Evolutionary conservation across 2,329 filamentous ascomycete genomes (phyloP), one percentile per base, ranked within the genome.

Genomic region (Escovopsis sp.): DNA sequence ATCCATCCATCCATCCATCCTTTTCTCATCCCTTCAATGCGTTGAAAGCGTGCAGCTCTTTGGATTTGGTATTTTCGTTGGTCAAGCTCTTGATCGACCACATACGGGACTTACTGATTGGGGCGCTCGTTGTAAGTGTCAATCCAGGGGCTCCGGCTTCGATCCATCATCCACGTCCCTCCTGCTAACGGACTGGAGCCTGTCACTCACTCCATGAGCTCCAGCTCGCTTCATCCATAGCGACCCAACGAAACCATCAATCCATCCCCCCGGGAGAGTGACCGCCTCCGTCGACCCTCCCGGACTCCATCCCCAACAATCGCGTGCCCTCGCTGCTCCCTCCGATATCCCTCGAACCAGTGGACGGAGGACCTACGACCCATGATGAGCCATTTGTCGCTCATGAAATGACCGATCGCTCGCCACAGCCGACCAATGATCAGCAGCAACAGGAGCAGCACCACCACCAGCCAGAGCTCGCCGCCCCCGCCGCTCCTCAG

Each of bases 371-470:
- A 37, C 12, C 45, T 42, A 25, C 42, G 42, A 45, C 49, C 42
- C 54, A 58, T 52, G 43, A 59, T 59, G 57, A 54, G 43, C 51
- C 43, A 48, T 50, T 48, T 48, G 44, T 45, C 35, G 40, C 48
- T 44, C 46, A 46, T 48, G 52, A 56, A 58, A 67, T 67, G 64
- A 66, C 63, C 55, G 58, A 64, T 51, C 56, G 54, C 54, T 55
- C 60, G 55, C 57, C 61, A 50, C 50, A 53, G 44, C 49, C 48
- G 53, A 57, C 54, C 54, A 54, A 56, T 37, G 50, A 20, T 39
- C 43, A 44, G 29, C 34, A 38, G 29, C 38, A 33, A 5, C 41
- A 39, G 25, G 27, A 35, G 10, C 34, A 43, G 31, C 39, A 44
- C 20, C 34, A 38, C 25, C 38, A 33, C 9, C 43, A 36, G 25